Conservation (phyloP, 225 moss, liverwort and hornwort genomes). For the Antitrichia curtipendula region DNA sequence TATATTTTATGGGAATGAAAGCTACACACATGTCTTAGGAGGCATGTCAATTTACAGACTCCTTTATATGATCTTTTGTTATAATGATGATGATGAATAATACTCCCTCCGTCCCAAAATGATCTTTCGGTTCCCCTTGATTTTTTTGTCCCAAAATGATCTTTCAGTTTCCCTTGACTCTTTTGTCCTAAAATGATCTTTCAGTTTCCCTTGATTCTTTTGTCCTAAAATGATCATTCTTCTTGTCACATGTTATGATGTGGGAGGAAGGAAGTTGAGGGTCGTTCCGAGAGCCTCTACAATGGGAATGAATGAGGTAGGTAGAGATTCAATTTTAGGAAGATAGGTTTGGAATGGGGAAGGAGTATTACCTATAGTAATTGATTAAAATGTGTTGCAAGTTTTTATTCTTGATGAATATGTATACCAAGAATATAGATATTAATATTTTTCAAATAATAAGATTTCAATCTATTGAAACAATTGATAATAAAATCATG, state of each 20-base stretch:
- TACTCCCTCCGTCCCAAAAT: neutral
- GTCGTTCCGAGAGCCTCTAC: accelerated
- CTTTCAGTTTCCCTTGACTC: too few relatives aligned
- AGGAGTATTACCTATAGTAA: accelerated
- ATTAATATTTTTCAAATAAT: accelerated
- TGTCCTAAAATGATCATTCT: neutral
- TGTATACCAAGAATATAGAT: too few relatives aligned
- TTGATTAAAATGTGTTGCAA: too few relatives aligned
- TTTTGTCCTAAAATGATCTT: too few relatives aligned
- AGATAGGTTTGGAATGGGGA: neutral
- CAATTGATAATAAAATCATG: accelerated
- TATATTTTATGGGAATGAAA: neutral
- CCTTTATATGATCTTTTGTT: neutral
- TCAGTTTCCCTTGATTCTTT: neutral
- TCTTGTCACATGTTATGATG: accelerated
- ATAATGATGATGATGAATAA: neutral
- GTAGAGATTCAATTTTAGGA: neutral
- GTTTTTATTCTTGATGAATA: neutral
- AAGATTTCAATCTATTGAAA: accelerated
- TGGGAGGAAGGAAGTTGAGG: neutral
- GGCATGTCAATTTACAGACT: neutral
- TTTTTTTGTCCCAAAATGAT: too few relatives aligned
- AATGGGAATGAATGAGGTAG: neutral
- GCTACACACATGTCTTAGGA: accelerated
- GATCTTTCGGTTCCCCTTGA: too few relatives aligned